phyloP scores from a whole-genome alignment of 139 green algal species.

The Limnomonas spitsbergensis region DNA sequence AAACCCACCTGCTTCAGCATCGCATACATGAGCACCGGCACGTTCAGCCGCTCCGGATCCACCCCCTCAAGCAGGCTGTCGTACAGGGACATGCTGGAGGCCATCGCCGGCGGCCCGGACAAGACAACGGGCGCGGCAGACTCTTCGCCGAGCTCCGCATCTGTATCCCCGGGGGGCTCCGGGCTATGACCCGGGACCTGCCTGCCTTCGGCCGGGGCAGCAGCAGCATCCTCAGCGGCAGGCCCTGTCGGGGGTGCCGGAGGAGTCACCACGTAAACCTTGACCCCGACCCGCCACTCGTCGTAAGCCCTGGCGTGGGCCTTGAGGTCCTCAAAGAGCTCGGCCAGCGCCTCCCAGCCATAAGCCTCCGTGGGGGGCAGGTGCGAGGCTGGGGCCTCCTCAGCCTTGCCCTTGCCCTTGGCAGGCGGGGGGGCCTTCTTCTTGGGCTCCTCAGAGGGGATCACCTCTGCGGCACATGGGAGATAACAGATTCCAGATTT shows the following conservation, averaged over 20 bases:
- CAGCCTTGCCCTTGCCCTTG: conserved; percentile 21
- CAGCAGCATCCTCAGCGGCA: conserved; percentile 11
- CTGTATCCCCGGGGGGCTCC: too few species aligned
- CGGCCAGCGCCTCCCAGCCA: conserved; percentile 33
- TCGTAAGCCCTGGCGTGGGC: conserved; percentile 37
- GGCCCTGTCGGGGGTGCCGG: neutral
- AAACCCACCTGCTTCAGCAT: conserved; percentile 54
- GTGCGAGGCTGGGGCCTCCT: conserved; percentile 11
- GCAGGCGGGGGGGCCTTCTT: conserved; percentile 11
- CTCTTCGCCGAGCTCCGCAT: too few species aligned
- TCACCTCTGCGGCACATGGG: neutral
- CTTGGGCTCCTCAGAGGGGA: neutral
- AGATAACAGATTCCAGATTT: too few species aligned
- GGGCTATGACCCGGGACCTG: too few species aligned
- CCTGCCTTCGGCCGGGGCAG: neutral
- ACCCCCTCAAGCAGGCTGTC: conserved; percentile 40
- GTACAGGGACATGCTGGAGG: conserved; percentile 34
- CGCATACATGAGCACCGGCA: conserved; percentile 53
- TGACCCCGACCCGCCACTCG: conserved; percentile 37
- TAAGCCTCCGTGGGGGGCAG: conserved; percentile 19
- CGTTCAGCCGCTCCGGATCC: conserved; percentile 39
- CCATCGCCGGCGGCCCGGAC: neutral
- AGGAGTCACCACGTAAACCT: conserved; percentile 29
- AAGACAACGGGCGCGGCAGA: neutral
- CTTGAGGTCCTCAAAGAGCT: conserved; percentile 1